A percentile compares a stretch with the other conserved stretches of the same genome.
phyloP scores from a whole-genome alignment of 768 basidiomycete species.

The Leccinum truebloodii region DNA sequence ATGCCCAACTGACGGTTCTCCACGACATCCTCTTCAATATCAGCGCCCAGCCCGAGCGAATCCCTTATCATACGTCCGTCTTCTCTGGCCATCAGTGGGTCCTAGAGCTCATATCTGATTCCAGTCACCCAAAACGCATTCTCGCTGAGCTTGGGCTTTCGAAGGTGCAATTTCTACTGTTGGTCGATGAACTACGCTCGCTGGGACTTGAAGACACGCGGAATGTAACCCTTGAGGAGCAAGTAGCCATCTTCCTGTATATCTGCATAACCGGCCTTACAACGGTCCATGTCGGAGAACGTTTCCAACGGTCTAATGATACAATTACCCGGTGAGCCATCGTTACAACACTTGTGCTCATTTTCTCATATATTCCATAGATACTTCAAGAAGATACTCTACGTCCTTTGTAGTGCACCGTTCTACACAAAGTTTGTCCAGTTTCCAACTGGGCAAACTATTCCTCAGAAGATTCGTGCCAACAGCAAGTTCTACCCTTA shows the following conservation, averaged over 20 bases:
- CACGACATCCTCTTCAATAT: too few relatives aligned
- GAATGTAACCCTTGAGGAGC: slow-evolving; percentile 1
- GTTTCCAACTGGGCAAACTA: neutral
- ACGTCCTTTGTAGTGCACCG: neutral
- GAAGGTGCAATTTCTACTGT: slow-evolving; percentile 20
- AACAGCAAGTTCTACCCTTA: neutral
- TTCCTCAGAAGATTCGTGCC: neutral
- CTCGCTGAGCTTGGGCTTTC: slow-evolving; percentile 20
- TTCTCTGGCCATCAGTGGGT: slow-evolving; percentile 26
- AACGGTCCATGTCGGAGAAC: neutral
- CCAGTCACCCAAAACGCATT: slow-evolving; percentile 21
- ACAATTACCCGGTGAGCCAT: neutral
- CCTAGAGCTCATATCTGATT: slow-evolving; percentile 18
- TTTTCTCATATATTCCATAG: neutral
- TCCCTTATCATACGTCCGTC: neutral
- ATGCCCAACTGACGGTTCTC: too few relatives aligned
- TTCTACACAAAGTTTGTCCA: neutral
- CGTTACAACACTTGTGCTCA: neutral
- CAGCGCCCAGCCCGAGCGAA: neutral
- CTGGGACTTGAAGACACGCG: neutral
- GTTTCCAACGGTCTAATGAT: neutral
- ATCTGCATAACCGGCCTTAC: neutral
- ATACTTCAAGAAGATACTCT: neutral
- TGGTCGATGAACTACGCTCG: neutral
- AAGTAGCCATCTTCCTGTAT: neutral